Evolutionary conservation across 2,329 filamentous ascomycete species (phyloP).

Genomic region (Diaporthe eres): DNA sequence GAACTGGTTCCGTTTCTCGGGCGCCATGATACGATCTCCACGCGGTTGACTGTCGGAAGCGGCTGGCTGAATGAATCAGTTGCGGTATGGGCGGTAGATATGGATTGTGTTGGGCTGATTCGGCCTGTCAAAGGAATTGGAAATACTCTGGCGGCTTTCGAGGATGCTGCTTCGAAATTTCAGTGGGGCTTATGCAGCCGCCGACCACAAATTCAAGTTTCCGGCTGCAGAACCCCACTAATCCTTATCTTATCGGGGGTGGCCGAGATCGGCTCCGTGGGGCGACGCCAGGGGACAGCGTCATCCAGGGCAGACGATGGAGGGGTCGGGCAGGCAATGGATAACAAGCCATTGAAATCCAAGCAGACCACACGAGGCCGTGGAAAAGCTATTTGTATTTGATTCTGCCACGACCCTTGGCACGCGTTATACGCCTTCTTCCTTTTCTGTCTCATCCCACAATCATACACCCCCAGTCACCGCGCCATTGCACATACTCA

Average conservation of each 20-base stretch:
- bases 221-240: not conserved
- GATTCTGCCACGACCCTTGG: not conserved
- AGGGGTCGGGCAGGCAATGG: conserved; percentile 22
- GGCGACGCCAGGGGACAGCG: conserved; percentile 7
- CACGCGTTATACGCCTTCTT: conserved; percentile 8
- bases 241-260: conserved; percentile 37
- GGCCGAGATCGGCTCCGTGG: conserved; percentile 41
- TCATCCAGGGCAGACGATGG: conserved; percentile 12
- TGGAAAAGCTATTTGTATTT: conserved; percentile 17
- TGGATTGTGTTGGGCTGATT: conserved; percentile 17
- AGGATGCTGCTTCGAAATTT: conserved; percentile 34
- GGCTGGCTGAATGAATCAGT: conserved; percentile 23
- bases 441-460: not conserved
- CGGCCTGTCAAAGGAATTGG: conserved; percentile 32
- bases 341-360: conserved; percentile 16
- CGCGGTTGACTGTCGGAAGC: not conserved
- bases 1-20: conserved; percentile 80
- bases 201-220: conserved; percentile 16
- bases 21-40: conserved; percentile 66
- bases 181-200: conserved; percentile 27
- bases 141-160: conserved; percentile 15
- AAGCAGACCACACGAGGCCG: conserved; percentile 4
- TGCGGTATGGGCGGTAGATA: not conserved
- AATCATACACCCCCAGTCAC: not conserved
- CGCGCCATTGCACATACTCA: conserved; percentile 42